phyloP scores from a whole-genome alignment of 2,329 filamentous ascomycete species.

The Colletotrichum lentis region DNA sequence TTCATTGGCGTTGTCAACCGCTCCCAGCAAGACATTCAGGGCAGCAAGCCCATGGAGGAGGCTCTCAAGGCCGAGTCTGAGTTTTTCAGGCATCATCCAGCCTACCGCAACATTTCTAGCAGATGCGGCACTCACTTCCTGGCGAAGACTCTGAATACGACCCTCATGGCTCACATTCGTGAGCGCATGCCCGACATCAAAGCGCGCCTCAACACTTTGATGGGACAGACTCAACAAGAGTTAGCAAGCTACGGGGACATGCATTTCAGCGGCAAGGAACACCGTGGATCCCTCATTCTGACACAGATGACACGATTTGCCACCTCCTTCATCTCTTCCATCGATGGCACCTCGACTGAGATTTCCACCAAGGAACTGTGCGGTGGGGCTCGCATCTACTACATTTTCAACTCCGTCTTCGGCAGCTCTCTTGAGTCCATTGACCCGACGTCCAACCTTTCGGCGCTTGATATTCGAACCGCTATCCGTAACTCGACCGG shows the following conservation, averaged over 20 bases:
- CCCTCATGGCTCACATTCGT: conserved; percentile 94
- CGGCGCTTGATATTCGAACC: conserved; percentile 92
- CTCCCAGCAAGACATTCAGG: conserved; percentile 97
- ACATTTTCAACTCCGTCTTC: conserved; percentile 99
- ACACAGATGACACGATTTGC: conserved; percentile 99
- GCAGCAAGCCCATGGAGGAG: conserved; percentile 92
- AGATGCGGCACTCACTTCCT: conserved; percentile 94
- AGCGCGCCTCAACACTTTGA: conserved; percentile 93
- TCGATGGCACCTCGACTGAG: conserved; percentile 97
- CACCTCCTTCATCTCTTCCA: conserved; percentile 96
- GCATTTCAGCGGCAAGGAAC: conserved; percentile 96
- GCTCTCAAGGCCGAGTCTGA: conserved; percentile 89
- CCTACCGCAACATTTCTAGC: conserved; percentile 93
- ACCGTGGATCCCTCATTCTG: conserved; percentile 91
- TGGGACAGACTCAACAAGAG: conserved; percentile 99
- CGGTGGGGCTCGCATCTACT: conserved; percentile 94
- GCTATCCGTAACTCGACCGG: conserved; percentile 98
- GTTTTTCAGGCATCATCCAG: conserved; percentile 96
- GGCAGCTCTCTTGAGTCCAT: conserved; percentile 96
- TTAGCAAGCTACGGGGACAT: conserved; percentile 97
- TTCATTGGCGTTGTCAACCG: conserved; percentile 99
- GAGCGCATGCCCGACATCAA: conserved; percentile 98
- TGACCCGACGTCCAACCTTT: conserved; percentile 94
- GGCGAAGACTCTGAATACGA: conserved; percentile 93
- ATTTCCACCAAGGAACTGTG: conserved; percentile 99